Base-by-base conservation (phyloP, 805 yeast species). In the Kodamaea restingae region DNA sequence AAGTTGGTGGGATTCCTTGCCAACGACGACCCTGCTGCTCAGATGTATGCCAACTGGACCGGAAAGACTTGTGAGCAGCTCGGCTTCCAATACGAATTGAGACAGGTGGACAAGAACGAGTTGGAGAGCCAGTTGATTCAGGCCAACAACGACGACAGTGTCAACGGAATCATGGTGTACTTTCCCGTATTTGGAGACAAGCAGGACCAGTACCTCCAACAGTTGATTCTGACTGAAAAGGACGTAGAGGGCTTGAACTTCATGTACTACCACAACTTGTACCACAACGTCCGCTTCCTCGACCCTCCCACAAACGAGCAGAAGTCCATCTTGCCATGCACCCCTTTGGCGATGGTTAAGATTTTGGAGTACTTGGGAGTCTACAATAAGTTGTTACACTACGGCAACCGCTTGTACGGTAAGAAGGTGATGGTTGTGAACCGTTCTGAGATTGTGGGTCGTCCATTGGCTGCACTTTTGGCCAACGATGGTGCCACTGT, bases 401-500 rank as follows among this genome's bases (percentile, higher is more conserved):
- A 88, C 55, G 98, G 98, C 4, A 88, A 93, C 67, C 74, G 96
- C 46, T 71, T 93, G 15, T 93, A 87, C 53, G 98, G 98, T 32
- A 90, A 88, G 63, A 91, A 93, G 37, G 74, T 91, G 40, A 81
- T 95, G 35, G 81, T 93, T 32, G 90, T 93, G 38, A 93, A 93
- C 65, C 74, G 98, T 55, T 85, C 95, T 9, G 98, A 93, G 63
- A 91, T 93, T 54, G 98, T 93, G 15, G 98, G 98, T 9, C 78
- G 98, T 51, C 98, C 98, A 1, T 68, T 93, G 43, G 98, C 98
- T 24, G 98, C 98, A 0, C 63, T 93, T 26, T 69, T 93, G 47
- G 98, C 98, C 14, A 93, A 93, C 55, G 98, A 93, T 56, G 98
- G 98, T 46, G 98, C 98, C 15, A 83, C 82, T 1, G 98, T 93